phyloP scores from a whole-genome alignment of 345 rosid genomes.

The Eutrema japonicum region DNA sequence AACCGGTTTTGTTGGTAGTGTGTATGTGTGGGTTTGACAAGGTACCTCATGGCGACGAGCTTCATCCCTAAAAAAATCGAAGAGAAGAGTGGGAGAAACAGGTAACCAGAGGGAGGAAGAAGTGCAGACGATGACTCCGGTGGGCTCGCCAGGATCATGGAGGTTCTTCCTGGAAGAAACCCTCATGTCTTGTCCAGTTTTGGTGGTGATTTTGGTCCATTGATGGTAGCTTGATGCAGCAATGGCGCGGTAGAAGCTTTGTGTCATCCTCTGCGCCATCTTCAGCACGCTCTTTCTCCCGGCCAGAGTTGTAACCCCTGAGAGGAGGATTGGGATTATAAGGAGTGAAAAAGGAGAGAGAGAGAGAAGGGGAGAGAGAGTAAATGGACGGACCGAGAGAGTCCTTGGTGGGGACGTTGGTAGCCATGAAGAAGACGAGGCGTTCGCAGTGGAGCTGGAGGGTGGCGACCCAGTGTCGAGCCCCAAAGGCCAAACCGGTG shows the following conservation, averaged over 20 bases:
- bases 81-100: constrained; percentile 66
- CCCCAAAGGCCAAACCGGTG: constrained; percentile 93
- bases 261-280: constrained; percentile 92
- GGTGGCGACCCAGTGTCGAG: constrained; percentile 88
- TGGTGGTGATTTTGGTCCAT: constrained; percentile 83
- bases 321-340: not conserved
- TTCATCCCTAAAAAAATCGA: constrained; percentile 92
- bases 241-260: constrained; percentile 76
- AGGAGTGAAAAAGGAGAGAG: not conserved
- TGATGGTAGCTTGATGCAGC: constrained; percentile 95
- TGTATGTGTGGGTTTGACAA: constrained; percentile 14
- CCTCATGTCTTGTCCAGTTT: constrained; percentile 92
- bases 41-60: constrained; percentile 77
- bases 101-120: constrained; percentile 92
- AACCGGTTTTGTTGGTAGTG: not conserved
- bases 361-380: not conserved
- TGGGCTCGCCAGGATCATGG: constrained; percentile 93
- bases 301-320: constrained; percentile 90
- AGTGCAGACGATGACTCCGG: constrained; percentile 83
- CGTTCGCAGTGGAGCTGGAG: constrained; percentile 90
- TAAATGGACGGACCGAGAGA: constrained; percentile 62
- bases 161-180: constrained; percentile 91
- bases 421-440: constrained; percentile 97
- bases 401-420: constrained; percentile 97
- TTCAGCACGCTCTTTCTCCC: constrained; percentile 94